A percentile compares a stretch with the other conserved stretches of the same genome.
Conservation (phyloP, 352 stramenopile genomes). For the Elongisporangium prolatum region DNA sequence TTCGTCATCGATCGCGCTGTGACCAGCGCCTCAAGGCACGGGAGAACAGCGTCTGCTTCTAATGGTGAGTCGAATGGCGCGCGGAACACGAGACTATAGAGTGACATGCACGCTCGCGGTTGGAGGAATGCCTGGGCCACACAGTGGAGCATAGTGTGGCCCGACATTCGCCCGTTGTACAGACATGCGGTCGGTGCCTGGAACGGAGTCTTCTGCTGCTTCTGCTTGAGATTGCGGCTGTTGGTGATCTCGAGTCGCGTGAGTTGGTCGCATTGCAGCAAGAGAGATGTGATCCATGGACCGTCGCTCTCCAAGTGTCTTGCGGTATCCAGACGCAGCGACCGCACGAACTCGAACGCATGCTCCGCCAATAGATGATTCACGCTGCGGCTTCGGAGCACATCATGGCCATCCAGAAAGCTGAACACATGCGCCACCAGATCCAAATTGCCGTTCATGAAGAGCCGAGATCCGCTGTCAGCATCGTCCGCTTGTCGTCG, state of each 20-base stretch:
- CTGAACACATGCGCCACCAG: slow-evolving; percentile 49
- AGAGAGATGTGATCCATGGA: slow-evolving; percentile 14
- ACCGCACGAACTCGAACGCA: slow-evolving; percentile 34
- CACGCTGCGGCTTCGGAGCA: slow-evolving; percentile 33
- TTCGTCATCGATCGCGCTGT: not conserved
- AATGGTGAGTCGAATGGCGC: slow-evolving; percentile 61
- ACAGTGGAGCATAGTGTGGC: slow-evolving; percentile 18
- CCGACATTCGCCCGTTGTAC: slow-evolving; percentile 34
- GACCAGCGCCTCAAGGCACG: slow-evolving; percentile 28
- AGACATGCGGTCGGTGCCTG: slow-evolving; percentile 31
- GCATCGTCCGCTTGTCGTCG: not conserved
- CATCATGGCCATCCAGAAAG: slow-evolving; percentile 47
- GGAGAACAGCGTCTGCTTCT: slow-evolving; percentile 43
- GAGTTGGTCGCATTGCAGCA: slow-evolving; percentile 41
- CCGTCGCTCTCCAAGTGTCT: slow-evolving; percentile 12
- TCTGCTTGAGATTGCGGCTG: slow-evolving; percentile 17
- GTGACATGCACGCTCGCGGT: slow-evolving; percentile 28
- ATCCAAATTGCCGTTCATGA: slow-evolving; percentile 53
- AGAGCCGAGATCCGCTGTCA: slow-evolving; percentile 14
- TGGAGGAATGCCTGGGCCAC: slow-evolving; percentile 25
- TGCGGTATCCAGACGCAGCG: slow-evolving; percentile 35
- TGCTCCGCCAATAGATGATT: slow-evolving; percentile 49
- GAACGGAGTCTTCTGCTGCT: slow-evolving; percentile 23
- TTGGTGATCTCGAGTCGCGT: slow-evolving; percentile 44
- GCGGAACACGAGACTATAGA: slow-evolving; percentile 34